phyloP scores from a whole-genome alignment of 2,329 filamentous ascomycete species.

The Tolypocladium amazonense region DNA sequence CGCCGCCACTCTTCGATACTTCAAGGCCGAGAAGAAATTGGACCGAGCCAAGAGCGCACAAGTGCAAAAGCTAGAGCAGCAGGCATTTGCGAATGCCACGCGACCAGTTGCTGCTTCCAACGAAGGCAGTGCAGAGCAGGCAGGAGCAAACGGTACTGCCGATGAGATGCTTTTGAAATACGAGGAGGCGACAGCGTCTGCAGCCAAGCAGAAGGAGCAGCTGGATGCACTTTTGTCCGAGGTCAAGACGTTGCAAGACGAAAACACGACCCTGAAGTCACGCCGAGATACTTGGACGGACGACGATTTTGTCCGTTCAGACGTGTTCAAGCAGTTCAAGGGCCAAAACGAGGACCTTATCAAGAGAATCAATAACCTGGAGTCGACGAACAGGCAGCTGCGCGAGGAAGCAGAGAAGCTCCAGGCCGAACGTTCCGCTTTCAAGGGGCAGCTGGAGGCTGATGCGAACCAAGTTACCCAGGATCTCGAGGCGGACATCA shows the following conservation, averaged over 20 bases:
- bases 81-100: constrained; percentile 64
- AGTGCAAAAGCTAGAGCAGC: constrained; percentile 84
- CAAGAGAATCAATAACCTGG: constrained; percentile 81
- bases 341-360: constrained; percentile 87
- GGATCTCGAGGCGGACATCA: constrained; percentile 74
- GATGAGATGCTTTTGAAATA: constrained; percentile 66
- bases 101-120: constrained; percentile 26
- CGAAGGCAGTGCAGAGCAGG: constrained; percentile 37
- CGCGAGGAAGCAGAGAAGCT: constrained; percentile 77
- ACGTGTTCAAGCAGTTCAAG: constrained; percentile 88
- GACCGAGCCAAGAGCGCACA: constrained; percentile 82
- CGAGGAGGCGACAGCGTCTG: constrained; percentile 65
- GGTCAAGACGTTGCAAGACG: constrained; percentile 62
- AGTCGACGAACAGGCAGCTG: constrained; percentile 76
- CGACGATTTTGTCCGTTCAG: constrained; percentile 87
- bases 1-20: constrained; percentile 78
- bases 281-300: constrained; percentile 67
- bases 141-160: constrained; percentile 42
- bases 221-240: constrained; percentile 69
- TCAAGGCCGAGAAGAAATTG: constrained; percentile 90
- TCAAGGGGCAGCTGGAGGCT: constrained; percentile 68
- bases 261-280: constrained; percentile 63
- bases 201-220: constrained; percentile 80
- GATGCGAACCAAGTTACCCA: constrained; percentile 63
- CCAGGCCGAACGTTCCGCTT: constrained; percentile 74